These are phyloP conservation scores for Colletotrichum sp. DNA, from an alignment of 2,329 filamentous ascomycete species.

Conservation along the genomic window DNA sequence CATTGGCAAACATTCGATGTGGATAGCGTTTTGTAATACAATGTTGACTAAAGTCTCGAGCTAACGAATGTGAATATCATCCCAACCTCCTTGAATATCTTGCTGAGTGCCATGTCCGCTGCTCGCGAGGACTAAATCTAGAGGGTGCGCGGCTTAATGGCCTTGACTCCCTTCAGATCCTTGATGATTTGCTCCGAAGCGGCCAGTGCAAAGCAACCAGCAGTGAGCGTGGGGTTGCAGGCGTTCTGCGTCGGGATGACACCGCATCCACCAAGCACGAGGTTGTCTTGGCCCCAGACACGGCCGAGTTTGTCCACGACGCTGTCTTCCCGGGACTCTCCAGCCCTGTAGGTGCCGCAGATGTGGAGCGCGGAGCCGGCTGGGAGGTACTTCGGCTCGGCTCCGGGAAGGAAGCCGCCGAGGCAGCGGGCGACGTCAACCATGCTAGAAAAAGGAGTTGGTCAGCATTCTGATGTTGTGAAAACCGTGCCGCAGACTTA, in stretches of 20 bases:
- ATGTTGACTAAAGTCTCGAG: neutral
- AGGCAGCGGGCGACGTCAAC: neutral
- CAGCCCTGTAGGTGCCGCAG: neutral
- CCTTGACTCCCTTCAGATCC: neutral
- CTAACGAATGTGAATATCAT: neutral
- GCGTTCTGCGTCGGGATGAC: neutral
- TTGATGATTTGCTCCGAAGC: neutral
- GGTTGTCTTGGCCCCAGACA: neutral
- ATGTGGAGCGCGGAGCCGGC: neutral
- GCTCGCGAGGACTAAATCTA: rapidly evolving
- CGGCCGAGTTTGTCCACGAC: neutral
- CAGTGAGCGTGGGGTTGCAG: neutral
- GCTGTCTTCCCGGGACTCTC: neutral
- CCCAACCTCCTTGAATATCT: rapidly evolving
- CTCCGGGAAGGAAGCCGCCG: neutral
- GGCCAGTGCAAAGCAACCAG: neutral
- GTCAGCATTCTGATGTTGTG: too few relatives aligned
- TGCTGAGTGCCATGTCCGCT: neutral
- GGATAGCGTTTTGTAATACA: neutral
- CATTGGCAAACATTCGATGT: rapidly evolving
- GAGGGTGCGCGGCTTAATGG: neutral
- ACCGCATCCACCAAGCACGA: neutral
- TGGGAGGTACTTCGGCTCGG: neutral
- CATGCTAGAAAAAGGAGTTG: neutral
- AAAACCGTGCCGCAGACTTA: neutral